These are phyloP conservation scores for Gaultheria prostrata DNA, from an alignment of 148 eudicot genomes.

Conservation along the genomic window DNA sequence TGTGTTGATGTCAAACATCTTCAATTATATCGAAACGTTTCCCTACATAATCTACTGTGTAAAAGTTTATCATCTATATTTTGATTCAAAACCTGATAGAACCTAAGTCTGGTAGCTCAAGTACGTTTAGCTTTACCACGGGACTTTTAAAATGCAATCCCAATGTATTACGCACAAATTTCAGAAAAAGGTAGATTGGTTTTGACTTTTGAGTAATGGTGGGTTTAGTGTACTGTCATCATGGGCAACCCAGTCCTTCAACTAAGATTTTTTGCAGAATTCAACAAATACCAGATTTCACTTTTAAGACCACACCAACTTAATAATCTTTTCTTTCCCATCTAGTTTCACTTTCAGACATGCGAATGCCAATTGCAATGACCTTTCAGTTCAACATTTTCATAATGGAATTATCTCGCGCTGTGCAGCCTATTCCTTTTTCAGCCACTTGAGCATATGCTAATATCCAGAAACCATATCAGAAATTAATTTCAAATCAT, in stretches of 20 bases:
- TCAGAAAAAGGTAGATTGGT: not conserved
- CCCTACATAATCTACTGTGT: not conserved
- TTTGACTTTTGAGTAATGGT: not conserved
- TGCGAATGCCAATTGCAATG: not conserved
- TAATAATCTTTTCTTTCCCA: slow-evolving; percentile 1
- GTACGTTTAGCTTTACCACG: not conserved
- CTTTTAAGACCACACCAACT: not conserved
- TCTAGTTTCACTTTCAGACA: not conserved
- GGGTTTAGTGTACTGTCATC: not conserved
- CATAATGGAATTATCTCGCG: not conserved
- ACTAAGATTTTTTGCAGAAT: not conserved
- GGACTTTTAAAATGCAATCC: not conserved
- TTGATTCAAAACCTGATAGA: not conserved
- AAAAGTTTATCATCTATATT: not conserved
- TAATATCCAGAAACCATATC: not conserved
- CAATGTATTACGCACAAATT: not conserved
- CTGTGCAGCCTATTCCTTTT: not conserved
- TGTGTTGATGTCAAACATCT: not conserved
- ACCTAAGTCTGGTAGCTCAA: not conserved
- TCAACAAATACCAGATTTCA: not conserved
- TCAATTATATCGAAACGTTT: not conserved
- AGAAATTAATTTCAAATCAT: not conserved
- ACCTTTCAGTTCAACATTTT: not conserved
- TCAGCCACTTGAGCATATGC: not conserved
- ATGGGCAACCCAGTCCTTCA: not conserved